Percentiles rank a stretch among this genome's conserved stretches.
phyloP scores from a whole-genome alignment of 441 rosid genomes.

The Omphalea diandra region DNA sequence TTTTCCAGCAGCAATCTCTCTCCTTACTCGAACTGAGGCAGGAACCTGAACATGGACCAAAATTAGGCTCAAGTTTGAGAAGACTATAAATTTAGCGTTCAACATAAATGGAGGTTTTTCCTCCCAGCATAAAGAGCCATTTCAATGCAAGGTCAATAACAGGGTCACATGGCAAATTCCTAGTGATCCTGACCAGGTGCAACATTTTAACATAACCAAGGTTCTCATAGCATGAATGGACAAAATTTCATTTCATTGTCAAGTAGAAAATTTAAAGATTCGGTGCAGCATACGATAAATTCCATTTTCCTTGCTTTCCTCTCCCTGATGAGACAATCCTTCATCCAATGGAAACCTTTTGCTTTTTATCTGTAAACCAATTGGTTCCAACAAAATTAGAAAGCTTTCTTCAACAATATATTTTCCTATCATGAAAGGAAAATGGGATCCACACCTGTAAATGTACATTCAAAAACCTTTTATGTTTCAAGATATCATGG shows the following conservation, averaged over 20 bases:
- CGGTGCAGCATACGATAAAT: not conserved
- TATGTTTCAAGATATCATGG: not conserved
- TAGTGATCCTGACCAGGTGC: not conserved
- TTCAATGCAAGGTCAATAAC: not conserved
- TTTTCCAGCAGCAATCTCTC: slow-evolving; percentile 67
- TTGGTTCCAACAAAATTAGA: not conserved
- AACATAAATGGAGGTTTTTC: not conserved
- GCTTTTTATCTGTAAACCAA: not conserved
- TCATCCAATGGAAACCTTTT: no score
- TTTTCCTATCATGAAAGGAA: not conserved
- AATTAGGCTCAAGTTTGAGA: not conserved
- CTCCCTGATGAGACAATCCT: not conserved
- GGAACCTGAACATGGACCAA: slow-evolving; percentile 48
- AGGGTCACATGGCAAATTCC: not conserved
- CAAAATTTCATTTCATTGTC: not conserved
- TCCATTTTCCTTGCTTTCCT: not conserved
- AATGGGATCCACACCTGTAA: not conserved
- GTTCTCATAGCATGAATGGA: not conserved
- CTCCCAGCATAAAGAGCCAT: not conserved
- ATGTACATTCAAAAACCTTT: not conserved
- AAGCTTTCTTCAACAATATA: not conserved
- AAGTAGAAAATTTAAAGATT: not conserved
- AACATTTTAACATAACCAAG: not conserved
- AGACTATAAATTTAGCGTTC: not conserved
- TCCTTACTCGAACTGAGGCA: slow-evolving; percentile 79